These are phyloP conservation scores for Naematelia encephala DNA, from an alignment of 768 basidiomycete species.

Conservation along the genomic window DNA sequence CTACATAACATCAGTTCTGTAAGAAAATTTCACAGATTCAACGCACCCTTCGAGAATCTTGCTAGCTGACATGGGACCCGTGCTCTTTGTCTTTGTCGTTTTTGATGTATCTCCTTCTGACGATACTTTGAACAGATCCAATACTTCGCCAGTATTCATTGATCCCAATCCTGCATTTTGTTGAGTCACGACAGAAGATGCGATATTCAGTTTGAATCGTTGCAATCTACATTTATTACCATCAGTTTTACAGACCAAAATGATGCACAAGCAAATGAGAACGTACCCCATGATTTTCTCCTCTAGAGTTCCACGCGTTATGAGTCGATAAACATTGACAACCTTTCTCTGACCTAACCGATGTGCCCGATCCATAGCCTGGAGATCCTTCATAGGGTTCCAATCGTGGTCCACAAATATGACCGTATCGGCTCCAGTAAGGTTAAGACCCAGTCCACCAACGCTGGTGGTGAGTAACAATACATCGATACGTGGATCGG, in stretches of 20 bases:
- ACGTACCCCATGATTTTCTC: constrained; percentile 99
- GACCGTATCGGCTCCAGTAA: constrained; percentile 97
- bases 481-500: constrained; percentile 95
- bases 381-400: constrained; percentile 99
- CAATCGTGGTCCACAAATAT: constrained; percentile 99
- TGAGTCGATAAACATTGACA: constrained; percentile 95
- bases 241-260: background rate
- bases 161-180: constrained; percentile 89
- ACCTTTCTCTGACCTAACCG: constrained; percentile 98
- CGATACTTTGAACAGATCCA: constrained; percentile 75
- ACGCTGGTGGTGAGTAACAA: constrained; percentile 93
- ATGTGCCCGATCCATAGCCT: constrained; percentile 99
- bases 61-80: constrained; percentile 67
- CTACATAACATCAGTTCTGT: constrained; percentile 23
- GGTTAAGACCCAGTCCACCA: constrained; percentile 88
- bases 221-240: constrained; percentile 70
- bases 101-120: constrained; percentile 62
- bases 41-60: constrained; percentile 70
- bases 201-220: constrained; percentile 98
- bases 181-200: constrained; percentile 92
- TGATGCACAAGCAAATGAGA: background rate
- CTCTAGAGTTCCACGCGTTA: constrained; percentile 94
- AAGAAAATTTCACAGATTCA: background rate
- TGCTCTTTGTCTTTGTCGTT: constrained; percentile 46
- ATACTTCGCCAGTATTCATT: constrained; percentile 95